Conservation (phyloP, 2,329 filamentous ascomycete species). For the Raffaelea ambrosiae region DNA sequence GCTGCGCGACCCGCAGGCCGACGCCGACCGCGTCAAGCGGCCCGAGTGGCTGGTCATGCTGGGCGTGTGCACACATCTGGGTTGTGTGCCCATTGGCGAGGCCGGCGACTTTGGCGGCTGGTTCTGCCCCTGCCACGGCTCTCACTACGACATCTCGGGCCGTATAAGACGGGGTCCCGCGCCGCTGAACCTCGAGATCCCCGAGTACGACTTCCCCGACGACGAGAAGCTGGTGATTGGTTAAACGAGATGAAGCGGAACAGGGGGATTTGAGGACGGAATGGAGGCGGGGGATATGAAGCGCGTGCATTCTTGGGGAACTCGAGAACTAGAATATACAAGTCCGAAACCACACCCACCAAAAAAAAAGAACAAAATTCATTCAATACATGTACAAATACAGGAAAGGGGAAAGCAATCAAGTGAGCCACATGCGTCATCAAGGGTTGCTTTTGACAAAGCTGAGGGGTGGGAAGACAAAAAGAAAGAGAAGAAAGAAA, state of each 20-base stretch:
- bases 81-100: slow-evolving; percentile 98
- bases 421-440: too few species aligned
- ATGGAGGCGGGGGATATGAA: too few species aligned
- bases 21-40: slow-evolving; percentile 92
- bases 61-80: slow-evolving; percentile 98
- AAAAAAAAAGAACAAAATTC: neutral
- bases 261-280: too few species aligned
- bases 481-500: neutral
- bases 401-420: neutral
- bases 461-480: neutral
- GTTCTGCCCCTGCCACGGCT: slow-evolving; percentile 99
- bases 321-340: too few species aligned
- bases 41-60: slow-evolving; percentile 99
- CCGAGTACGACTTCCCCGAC: slow-evolving; percentile 84
- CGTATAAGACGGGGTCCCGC: slow-evolving; percentile 96
- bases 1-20: slow-evolving; percentile 84
- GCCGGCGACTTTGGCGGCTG: slow-evolving; percentile 96
- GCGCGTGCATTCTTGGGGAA: too few species aligned
- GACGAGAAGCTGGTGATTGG: slow-evolving; percentile 86
- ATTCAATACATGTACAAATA: neutral
- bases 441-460: too few species aligned
- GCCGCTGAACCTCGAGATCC: slow-evolving; percentile 94
- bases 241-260: slow-evolving; percentile 46
- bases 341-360: neutral
- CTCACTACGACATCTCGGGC: slow-evolving; percentile 99